Evolutionary conservation across 805 yeast genomes (phyloP).

Genomic region (Nakazawaea pomicola): DNA sequence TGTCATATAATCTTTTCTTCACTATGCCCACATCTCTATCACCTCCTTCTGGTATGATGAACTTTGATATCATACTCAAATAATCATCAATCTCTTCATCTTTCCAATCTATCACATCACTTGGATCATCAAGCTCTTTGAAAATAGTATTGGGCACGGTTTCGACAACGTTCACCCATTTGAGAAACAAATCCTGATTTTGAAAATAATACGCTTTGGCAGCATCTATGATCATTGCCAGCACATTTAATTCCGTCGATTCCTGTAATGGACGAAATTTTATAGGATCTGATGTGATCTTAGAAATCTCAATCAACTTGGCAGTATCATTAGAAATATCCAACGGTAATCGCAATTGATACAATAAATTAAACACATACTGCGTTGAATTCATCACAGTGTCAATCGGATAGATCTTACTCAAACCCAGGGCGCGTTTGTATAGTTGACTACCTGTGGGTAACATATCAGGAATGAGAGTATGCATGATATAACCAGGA

Average conservation of each 20-base stretch:
- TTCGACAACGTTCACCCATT: conserved; percentile 29
- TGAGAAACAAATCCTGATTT: conserved; percentile 14
- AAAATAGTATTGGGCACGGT: conserved; percentile 20
- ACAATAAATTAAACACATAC: conserved; percentile 35
- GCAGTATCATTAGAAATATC: conserved; percentile 36
- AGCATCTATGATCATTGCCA: not conserved
- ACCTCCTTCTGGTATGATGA: conserved; percentile 25
- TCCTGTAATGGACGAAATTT: too few species aligned
- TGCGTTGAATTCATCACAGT: too few species aligned
- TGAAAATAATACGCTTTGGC: not conserved
- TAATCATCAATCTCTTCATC: conserved; percentile 41
- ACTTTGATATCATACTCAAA: conserved; percentile 43
- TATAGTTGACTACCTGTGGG: conserved; percentile 36
- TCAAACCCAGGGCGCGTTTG: too few species aligned
- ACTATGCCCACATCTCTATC: conserved; percentile 14
- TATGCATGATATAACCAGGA: conserved; percentile 31
- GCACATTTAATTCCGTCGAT: conserved; percentile 10
- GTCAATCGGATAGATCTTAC: too few species aligned
- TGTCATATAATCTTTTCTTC: conserved; percentile 19
- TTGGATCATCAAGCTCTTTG: conserved; percentile 22
- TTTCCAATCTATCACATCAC: conserved; percentile 42
- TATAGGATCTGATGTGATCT: conserved; percentile 2
- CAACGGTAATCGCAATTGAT: conserved; percentile 45
- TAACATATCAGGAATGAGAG: conserved; percentile 33
- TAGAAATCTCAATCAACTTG: conserved; percentile 19